Conservation (phyloP, 129 eudicot genomes). For the Silybum marianum region DNA sequence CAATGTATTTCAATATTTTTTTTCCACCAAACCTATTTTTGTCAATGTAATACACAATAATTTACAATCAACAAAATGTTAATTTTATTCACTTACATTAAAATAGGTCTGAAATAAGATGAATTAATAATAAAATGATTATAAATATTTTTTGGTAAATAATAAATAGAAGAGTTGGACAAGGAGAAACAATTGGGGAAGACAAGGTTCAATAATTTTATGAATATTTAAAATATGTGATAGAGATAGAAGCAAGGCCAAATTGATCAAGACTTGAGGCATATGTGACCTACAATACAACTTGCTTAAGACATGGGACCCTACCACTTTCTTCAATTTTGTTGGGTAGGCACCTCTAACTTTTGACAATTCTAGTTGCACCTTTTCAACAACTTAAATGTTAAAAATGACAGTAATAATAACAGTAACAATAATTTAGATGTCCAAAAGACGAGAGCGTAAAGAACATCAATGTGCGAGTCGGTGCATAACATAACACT, state of each 20-base stretch:
- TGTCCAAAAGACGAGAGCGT: neutral
- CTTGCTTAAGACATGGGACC: conserved; percentile 29
- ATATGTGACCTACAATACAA: conserved; percentile 33
- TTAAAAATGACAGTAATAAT: too few relatives aligned
- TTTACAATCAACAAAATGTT: neutral
- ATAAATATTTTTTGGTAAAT: neutral
- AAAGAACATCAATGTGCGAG: neutral
- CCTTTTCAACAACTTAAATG: neutral
- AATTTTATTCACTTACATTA: too few relatives aligned
- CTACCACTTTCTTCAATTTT: conserved; percentile 25
- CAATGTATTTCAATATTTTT: too few relatives aligned
- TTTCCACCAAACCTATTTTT: too few relatives aligned
- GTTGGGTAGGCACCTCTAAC: conserved; percentile 32
- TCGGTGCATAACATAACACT: neutral
- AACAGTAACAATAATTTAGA: neutral
- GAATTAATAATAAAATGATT: neutral
- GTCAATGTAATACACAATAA: too few relatives aligned
- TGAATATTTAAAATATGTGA: neutral
- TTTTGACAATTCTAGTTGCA: conserved; percentile 20
- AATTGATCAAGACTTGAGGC: conserved; percentile 8
- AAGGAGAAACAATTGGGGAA: conserved; percentile 17
- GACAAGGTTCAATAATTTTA: conserved; percentile 22
- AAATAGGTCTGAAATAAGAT: too few relatives aligned
- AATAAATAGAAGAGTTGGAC: conserved; percentile 14
- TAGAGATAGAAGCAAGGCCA: conserved; percentile 6